Evolutionary conservation across 2,329 filamentous ascomycete species (phyloP).

Genomic region (Penicillium sclerotiorum): DNA sequence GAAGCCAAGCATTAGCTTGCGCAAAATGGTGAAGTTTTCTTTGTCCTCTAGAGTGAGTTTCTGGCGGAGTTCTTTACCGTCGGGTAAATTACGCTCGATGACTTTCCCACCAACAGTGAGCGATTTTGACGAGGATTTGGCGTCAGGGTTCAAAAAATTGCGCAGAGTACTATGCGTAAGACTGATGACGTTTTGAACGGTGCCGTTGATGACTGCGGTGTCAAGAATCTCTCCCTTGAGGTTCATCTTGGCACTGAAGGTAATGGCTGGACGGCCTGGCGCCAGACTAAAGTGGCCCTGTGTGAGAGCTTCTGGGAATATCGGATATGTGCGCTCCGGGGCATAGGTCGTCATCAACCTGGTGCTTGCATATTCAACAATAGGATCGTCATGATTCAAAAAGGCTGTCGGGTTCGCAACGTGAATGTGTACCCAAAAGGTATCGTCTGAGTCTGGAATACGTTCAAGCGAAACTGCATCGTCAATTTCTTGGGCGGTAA

Average conservation of each 20-base stretch:
- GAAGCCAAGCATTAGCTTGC: slow-evolving; percentile 44
- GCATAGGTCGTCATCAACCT: slow-evolving; percentile 57
- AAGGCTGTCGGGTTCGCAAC: slow-evolving; percentile 67
- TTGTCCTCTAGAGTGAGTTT: slow-evolving; percentile 37
- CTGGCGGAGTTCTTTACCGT: slow-evolving; percentile 26
- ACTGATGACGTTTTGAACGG: slow-evolving; percentile 56
- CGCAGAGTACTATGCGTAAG: slow-evolving; percentile 52
- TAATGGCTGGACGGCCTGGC: slow-evolving; percentile 58
- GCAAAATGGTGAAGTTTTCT: slow-evolving; percentile 37
- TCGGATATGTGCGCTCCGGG: slow-evolving; percentile 58
- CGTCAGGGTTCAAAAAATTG: slow-evolving; percentile 38
- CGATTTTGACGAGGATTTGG: slow-evolving; percentile 17
- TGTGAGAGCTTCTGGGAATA: slow-evolving; percentile 56
- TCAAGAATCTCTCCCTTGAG: slow-evolving; percentile 56
- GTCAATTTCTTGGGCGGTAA: slow-evolving; percentile 61
- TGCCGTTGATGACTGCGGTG: slow-evolving; percentile 56
- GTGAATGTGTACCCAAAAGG: slow-evolving; percentile 64
- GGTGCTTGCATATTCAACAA: slow-evolving; percentile 58
- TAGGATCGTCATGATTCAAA: slow-evolving; percentile 52
- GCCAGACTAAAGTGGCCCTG: slow-evolving; percentile 58
- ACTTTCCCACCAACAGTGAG: slow-evolving; percentile 37
- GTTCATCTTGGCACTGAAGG: slow-evolving; percentile 62
- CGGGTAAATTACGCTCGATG: slow-evolving; percentile 16
- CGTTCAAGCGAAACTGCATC: slow-evolving; percentile 63
- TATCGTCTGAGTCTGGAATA: slow-evolving; percentile 45